Base-by-base conservation (phyloP, 140 eudicot genomes). In the Bidens hawaiensis region DNA sequence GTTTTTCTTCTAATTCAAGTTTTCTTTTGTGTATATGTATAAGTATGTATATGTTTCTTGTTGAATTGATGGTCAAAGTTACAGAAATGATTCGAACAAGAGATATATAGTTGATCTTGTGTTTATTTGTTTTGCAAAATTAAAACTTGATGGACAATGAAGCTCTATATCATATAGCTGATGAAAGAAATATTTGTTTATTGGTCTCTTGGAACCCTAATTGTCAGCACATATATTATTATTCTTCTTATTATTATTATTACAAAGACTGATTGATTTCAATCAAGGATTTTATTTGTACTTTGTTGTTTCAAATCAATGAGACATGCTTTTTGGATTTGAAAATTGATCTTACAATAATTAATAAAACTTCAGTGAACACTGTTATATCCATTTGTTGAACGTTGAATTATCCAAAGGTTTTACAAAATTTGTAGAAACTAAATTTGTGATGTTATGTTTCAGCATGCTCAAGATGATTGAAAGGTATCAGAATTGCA, bases 401-500 rank as follows among this genome's bases (percentile, higher is more conserved):
- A 36, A 36, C 11, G 14, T 36, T 36, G 42, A 36, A 36, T 6
- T 36, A 0, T 36, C 3, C 19, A n/a, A 68, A 56, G 14, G 8
- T 57, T 22, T 48, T 21, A 49, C 21, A 13, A 36, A 26, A 14
- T 47, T 24, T 48, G 28, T 45, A 26, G 12, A n/a, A n/a, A n/a
- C n/a, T n/a, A n/a, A n/a, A n/a, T n/a, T n/a, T n/a, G n/a, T n/a
- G n/a, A 9, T 9, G 4, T 6, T 3, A 22, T 22, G 4, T 49
- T 16, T 21, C 28, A 90, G 97, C 73, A 90, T 90, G 97, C 82
- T 86, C 79, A 86, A 90, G 75, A 82, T 83, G 52, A 86, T 90
- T 24, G 97, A 90, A 71, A 84, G 85, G 76, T 89, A 83, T 70
- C 95, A 89, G 62, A 85, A 81, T 52, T 82, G 95, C 79, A 89